Base-by-base conservation (phyloP, 2,329 filamentous ascomycete species). In the Phialocephala subalpina region DNA sequence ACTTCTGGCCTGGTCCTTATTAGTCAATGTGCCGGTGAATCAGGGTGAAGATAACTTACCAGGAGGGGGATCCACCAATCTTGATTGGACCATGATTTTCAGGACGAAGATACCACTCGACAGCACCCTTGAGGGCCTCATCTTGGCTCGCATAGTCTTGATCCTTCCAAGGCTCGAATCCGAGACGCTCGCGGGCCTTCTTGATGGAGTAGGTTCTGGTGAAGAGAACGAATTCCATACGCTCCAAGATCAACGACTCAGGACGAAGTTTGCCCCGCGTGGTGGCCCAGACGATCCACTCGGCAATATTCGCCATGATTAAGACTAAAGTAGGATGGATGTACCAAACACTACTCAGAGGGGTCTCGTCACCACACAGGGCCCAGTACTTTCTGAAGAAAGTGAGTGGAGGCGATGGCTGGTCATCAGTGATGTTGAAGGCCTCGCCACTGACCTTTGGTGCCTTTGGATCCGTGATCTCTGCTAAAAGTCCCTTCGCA, bases 401-500 rank as follows among this genome's bases (percentile, higher is more conserved):
- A 9, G 64, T 69, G 25, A 70, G 66, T 14, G 69, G 69, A 62
- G 45, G 60, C 18, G 62, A 64, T 18, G 67, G 67, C 14, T 72
- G 60, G 42, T 71, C 67, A 56, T 72, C 69, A 6, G 69, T 72
- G 29, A 72, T 69, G 40, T 71, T 71, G 58, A 72, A 72, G 16
- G 69, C 67, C 47, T 72, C 69, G n/a, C 70, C 70, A 27, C 64
- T 67, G 38, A 72, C 55, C 38, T 67, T 67, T 25, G 65, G 67
- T 12, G 67, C 66, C 16, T 60, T 56, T 0, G 66, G 63, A 62
- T 69, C 64, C 14, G 40, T 25, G 25, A 69, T 63, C n/a, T 64
- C 65, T 42, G 55, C 49, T 14, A 72, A 61, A 27, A 72, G 59
- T 22, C 64, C 83, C 11, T 80, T 77, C 0, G 81, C 79, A 4